Evolutionary conservation across 139 green algal species (phyloP).

Genomic region (Chlamydomonas incerta): DNA sequence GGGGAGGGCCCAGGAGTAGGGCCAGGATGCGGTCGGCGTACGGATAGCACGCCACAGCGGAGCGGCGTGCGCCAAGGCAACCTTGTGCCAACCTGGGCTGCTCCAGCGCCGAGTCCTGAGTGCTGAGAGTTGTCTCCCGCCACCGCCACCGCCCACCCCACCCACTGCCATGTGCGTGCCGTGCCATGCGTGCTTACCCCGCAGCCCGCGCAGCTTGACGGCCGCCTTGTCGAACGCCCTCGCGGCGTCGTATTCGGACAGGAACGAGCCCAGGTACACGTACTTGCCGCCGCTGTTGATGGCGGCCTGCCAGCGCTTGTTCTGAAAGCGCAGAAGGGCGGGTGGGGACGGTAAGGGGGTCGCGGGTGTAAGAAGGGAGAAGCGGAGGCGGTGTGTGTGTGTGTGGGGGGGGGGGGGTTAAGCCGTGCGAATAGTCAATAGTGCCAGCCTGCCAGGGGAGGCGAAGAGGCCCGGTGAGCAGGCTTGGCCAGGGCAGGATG

Average conservation of each 20-base stretch:
- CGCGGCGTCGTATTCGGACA: constrained; percentile 63
- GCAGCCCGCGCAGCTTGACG: constrained; percentile 50
- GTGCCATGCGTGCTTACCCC: not conserved
- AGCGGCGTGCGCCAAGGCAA: too few species aligned
- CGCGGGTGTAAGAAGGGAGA: too few species aligned
- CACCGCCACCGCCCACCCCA: not conserved
- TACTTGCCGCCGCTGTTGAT: constrained; percentile 69
- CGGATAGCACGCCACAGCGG: too few species aligned
- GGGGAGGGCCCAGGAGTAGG: too few species aligned
- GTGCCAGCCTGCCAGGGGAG: too few species aligned
- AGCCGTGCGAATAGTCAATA: not conserved
- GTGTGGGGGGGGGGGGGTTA: not conserved
- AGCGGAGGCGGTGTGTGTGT: too few species aligned
- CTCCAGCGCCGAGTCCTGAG: too few species aligned
- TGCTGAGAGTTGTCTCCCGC: too few species aligned
- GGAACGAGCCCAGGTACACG: constrained; percentile 66
- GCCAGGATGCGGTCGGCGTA: too few species aligned
- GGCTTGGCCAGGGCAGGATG: too few species aligned
- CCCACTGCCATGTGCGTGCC: too few species aligned
- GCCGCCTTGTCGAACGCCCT: constrained; percentile 63
- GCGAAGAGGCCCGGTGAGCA: not conserved
- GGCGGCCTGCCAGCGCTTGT: constrained; percentile 62
- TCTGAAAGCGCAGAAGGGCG: not conserved
- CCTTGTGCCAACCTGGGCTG: too few species aligned
- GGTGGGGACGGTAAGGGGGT: not conserved